Base-by-base conservation (phyloP, 169 alveolate genomes). In the Perkinsus chesapeaki region DNA sequence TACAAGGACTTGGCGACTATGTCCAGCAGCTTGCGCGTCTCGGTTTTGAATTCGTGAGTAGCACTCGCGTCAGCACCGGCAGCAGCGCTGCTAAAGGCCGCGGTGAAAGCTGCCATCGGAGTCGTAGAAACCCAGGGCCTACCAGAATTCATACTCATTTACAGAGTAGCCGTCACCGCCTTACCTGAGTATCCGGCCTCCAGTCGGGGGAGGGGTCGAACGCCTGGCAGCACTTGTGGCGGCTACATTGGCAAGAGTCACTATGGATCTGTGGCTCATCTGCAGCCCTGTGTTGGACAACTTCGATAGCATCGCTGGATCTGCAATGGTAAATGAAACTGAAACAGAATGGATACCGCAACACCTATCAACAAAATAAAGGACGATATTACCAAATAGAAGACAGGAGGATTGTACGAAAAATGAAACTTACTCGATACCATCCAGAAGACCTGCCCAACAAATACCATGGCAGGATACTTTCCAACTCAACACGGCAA, bases 1-100 rank as follows among this genome's bases (percentile, higher is more conserved):
- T 99, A 99, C 39, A 99, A 97, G 34, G 99, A 96, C 92, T 98
- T 98, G 31, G 99, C 99, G 39, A 99, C 99, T 31, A 99, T 98
- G 93, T 99, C 99, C 82, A 99, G 96, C 92, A 99, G 97, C 96
- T 98, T 98, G 95, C 97, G 97, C 47, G 99, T 99, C 96, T 99
- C 99, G 39, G 99, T 99, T 94, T 98, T 96, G 95, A 98, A 98
- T 39, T 95, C 96, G 39, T 93, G 94, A 39, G 82, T 60, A 23
- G 82, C 3, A 60, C 12, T 34, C 12, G 82, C 82, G 1, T 27
- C 27, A 47, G 9, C 72, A 19, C 19, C 82, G 27, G 36, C 23
- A 34, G 82, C 82, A 60, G 3, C 82, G 82, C 82, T 60, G 82
- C 82, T 60, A 34, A 60, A 60, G 12, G 82, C 82, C 37, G 82